Base-by-base conservation (phyloP, 805 yeast species). In the Starmera pachycereana region DNA sequence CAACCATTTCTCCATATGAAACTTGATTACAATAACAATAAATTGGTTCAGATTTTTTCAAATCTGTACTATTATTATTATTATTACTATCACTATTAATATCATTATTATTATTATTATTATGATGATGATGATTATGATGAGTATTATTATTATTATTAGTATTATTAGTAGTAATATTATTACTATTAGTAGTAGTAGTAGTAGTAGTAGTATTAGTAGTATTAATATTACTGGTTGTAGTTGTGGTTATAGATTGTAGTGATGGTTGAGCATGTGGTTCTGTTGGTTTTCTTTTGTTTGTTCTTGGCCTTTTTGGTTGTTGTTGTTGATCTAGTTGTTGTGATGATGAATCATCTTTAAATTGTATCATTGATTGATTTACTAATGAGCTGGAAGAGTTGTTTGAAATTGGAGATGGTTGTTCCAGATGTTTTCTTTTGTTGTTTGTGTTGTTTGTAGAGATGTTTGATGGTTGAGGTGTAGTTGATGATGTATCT, bases 1-100 rank as follows among this genome's bases (percentile, higher is more conserved):
- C 98, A 44, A 92, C 97, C 98, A 92, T 92, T 55, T 92, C 97
- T 14, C 98, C 98, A 57, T 84, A 92, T 5, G 97, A 90, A 1
- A 89, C 95, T 58, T 89, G 96, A 58, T 88, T 86, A 64, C 98
- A 92, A 64, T 90, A 89, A 61, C 98, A 92, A 58, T 90, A 90
- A 2, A 88, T 75, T 1, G 95, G 95, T 53, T 89, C 97, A 18
- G 32, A 30, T 30, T 30, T 13, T 30, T 30, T 13, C 32, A 13
- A 12, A 13, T n/a, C 14, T 13, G 32, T 30, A 2, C 3, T 12
- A 29, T 29, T 11, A 29, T n/a, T 29, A n/a, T 29, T 29, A 29
- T 29, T 29, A 22, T n/a, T 14, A 33, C 28, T 10, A 11, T 10
- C 5, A 10, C 4, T 12, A 25, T 6, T 25, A n/a, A 10, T 25